Conservation (phyloP, 108 stramenopile species). For the Fragilaria crotonensis region DNA sequence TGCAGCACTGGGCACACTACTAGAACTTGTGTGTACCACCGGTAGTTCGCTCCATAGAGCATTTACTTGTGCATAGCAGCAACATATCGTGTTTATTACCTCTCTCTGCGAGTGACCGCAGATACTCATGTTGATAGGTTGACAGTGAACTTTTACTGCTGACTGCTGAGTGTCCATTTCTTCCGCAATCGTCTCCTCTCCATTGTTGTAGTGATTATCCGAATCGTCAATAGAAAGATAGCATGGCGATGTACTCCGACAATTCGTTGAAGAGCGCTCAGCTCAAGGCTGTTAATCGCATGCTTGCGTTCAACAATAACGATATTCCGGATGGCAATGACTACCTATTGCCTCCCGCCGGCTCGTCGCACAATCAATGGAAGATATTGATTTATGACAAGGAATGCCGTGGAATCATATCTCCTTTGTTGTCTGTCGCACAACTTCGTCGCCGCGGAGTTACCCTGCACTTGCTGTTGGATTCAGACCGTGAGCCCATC, state of each 20-base stretch:
- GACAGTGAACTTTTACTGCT: too few species aligned
- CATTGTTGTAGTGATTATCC: background rate
- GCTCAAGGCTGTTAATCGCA: constrained; percentile 64
- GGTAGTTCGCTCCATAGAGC: too few species aligned
- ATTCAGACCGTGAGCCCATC: constrained; percentile 85
- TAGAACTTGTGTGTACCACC: too few species aligned
- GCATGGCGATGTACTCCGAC: constrained; percentile 11
- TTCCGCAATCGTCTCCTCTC: background rate
- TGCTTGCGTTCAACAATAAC: constrained; percentile 69
- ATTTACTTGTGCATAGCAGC: too few species aligned
- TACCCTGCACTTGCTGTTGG: constrained; percentile 89
- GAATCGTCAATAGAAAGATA: too few species aligned
- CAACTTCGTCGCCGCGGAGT: constrained; percentile 93
- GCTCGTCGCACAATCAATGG: constrained; percentile 83
- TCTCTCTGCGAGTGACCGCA: too few species aligned
- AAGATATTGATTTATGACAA: constrained; percentile 97
- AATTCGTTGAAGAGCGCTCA: constrained; percentile 64
- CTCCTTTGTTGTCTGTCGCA: constrained; percentile 89
- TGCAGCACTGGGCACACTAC: too few species aligned
- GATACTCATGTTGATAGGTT: too few species aligned
- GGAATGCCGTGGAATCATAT: constrained; percentile 91
- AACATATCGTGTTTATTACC: too few species aligned
- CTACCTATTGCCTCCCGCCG: constrained; percentile 43
- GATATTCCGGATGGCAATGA: constrained; percentile 7
- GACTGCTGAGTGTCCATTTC: too few species aligned